A percentile compares a stretch with the other conserved stretches of the same genome.
These are phyloP conservation scores for Porphyra umbilicalis DNA, from an alignment of 31 red algal genomes.

Conservation along the genomic window DNA sequence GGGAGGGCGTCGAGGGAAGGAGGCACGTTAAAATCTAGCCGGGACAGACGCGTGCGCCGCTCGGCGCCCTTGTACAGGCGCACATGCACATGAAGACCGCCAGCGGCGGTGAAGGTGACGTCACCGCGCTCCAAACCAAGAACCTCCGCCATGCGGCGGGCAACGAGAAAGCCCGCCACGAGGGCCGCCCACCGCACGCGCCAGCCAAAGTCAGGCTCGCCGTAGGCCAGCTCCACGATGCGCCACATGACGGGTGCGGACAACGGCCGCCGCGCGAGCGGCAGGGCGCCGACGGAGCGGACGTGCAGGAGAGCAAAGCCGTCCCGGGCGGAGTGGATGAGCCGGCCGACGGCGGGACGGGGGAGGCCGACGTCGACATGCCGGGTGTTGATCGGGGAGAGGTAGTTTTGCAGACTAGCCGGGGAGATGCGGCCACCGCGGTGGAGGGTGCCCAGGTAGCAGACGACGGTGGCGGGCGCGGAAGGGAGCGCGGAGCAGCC, in stretches of 20 bases:
- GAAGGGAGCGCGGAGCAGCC: neutral
- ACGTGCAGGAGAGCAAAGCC: neutral
- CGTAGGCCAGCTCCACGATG: no score
- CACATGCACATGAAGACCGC: neutral
- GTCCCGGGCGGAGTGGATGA: neutral
- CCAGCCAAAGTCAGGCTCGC: neutral
- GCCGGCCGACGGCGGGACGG: no score
- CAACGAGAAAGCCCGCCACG: neutral
- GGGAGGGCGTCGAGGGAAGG: neutral
- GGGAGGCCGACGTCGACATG: neutral
- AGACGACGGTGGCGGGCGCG: neutral
- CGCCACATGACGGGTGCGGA: neutral
- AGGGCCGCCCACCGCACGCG: neutral
- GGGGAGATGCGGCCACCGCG: neutral
- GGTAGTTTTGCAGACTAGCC: neutral
- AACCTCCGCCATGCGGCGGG: neutral
- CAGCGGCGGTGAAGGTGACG: neutral
- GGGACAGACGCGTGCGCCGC: no score
- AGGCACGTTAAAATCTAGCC: neutral
- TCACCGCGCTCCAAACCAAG: neutral
- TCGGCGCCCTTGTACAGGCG: neutral
- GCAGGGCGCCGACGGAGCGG: neutral
- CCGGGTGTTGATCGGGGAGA: neutral
- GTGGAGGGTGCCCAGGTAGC: neutral
- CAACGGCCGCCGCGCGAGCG: neutral